Evolutionary conservation across 164 flowering plant genomes (phyloP), one percentile per base, ranked within the genome.

Genomic region (Annona cherimola): DNA sequence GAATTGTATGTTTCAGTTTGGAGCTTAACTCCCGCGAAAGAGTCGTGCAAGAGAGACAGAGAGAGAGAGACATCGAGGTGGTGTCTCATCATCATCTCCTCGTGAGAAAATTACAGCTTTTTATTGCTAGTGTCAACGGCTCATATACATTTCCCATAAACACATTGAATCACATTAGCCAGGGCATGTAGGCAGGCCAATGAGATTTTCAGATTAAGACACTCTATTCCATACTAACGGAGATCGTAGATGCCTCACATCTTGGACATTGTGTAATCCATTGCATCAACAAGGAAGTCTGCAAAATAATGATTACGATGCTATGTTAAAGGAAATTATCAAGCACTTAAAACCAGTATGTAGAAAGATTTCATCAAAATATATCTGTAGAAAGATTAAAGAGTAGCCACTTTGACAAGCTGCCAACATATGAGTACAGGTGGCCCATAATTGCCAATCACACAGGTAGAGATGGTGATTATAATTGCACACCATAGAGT

Each of bases 201-300:
- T 1, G 57, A 50, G 57, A 16, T 9, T 50, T 9, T 7, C 42
- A 16, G 8, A 42, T 12, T 64, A 41, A 41, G 18, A 8, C n/a
- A 64, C 18, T 35, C 2, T 42, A 5, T 7, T 44, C 44, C 55
- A 66, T 26, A 35, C 5, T 68, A 50, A n/a, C 11, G 9, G 7
- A 3, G 9, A 45, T 6, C 9, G 2, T 45, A 45, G 69, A 63
- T 50, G 57, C 71, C 81, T 90, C 85, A 93, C 83, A 90, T 76
- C 86, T 83, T 90, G 2, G 95, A 83, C 89, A 93, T 66, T 40
- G 85, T 41, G 74, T 77, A 72, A 72, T 93, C 96, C 96, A 91
- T 89, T 41, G 69, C 92, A 70, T 91, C 94, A 72, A 84, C 93
- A 2, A 92, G 79, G 81, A 73, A 92, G 80, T 94, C 97, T 94